Conservation (phyloP, 306 rosid genomes). For the Castanea mollissima region DNA sequence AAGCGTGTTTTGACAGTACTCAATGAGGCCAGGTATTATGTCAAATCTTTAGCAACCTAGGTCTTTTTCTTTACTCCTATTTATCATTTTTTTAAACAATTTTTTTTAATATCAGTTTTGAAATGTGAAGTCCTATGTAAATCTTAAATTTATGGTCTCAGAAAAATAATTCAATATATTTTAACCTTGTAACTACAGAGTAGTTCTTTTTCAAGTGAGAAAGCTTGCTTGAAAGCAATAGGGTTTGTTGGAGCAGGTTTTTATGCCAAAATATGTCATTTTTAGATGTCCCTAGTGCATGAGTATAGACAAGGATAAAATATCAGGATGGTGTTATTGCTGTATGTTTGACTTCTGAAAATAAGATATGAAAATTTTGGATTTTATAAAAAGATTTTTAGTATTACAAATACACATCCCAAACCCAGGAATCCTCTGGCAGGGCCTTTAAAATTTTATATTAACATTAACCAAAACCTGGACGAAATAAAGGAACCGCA, state of each 20-base stretch:
- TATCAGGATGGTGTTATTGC: not conserved
- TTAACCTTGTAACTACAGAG: not conserved
- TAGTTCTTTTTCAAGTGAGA: not conserved
- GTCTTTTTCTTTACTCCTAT: not conserved
- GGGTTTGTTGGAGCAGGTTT: not conserved
- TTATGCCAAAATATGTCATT: not conserved
- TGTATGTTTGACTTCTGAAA: not conserved
- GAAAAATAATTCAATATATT: not conserved
- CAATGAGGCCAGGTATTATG: conserved; percentile 77
- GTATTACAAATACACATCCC: not conserved
- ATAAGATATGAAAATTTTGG: no score
- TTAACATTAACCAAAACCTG: not conserved
- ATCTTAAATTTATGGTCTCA: not conserved
- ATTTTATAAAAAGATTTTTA: not conserved
- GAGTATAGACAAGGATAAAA: not conserved
- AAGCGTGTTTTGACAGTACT: conserved; percentile 84
- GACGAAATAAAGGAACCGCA: not conserved
- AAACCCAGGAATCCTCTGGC: not conserved
- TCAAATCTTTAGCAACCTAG: not conserved
- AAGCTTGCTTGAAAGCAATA: not conserved
- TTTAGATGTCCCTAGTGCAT: not conserved
- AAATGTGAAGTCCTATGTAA: not conserved
- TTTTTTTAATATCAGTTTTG: not conserved
- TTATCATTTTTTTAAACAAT: not conserved
- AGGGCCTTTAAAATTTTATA: not conserved